phyloP scores from a whole-genome alignment of 2,329 filamentous ascomycete genomes.

The Tricladium varicosporioides region DNA sequence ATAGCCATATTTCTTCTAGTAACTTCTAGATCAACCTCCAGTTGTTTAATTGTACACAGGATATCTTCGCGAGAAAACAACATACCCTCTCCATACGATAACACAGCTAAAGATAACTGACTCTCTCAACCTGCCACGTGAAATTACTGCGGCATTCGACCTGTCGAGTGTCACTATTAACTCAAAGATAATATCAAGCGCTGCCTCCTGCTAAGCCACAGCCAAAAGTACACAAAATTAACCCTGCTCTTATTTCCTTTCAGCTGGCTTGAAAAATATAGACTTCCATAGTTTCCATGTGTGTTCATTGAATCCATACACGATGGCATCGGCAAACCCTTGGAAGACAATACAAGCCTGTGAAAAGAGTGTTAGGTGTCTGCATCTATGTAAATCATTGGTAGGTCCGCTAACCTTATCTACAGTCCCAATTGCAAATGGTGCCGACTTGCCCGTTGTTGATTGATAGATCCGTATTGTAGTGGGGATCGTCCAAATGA shows the following conservation, averaged over 20 bases:
- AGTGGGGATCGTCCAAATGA: conserved; percentile 43
- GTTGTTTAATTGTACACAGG: neutral
- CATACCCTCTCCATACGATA: neutral
- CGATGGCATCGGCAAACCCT: conserved; percentile 41
- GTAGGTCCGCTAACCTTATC: conserved; percentile 17
- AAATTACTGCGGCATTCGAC: no score
- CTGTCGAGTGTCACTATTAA: no score
- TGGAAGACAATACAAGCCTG: conserved; percentile 40
- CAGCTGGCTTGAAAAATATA: neutral
- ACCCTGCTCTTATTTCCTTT: neutral
- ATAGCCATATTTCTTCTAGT: no score
- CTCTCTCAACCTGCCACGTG: neutral
- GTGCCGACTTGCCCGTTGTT: conserved; percentile 33
- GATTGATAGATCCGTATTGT: conserved; percentile 41
- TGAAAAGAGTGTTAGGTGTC: neutral
- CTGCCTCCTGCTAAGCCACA: neutral
- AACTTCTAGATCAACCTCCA: no score
- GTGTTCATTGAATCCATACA: conserved; percentile 36
- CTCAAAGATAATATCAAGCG: neutral
- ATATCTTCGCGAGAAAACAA: neutral
- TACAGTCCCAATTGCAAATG: conserved; percentile 31
- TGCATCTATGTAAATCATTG: neutral
- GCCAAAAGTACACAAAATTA: no score
- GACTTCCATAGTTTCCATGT: conserved; percentile 13
- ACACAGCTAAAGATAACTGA: neutral